Conservation (phyloP, 139 green algal species). For the Spirogloea muscicola region DNA sequence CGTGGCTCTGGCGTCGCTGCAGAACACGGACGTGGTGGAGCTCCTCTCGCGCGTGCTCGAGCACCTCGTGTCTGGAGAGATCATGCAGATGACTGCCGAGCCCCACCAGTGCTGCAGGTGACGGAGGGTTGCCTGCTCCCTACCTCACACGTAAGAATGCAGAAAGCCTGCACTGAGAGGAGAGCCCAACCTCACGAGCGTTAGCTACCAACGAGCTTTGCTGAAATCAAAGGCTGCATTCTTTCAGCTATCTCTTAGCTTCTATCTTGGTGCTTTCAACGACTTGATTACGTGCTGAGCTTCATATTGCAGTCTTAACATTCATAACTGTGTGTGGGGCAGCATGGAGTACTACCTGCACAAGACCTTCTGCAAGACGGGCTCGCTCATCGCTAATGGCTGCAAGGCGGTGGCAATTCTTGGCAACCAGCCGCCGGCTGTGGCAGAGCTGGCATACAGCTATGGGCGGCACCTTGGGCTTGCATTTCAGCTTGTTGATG, state of each 20-base stretch:
- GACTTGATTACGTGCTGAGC: no score
- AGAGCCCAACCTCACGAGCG: no score
- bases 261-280: no score
- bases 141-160: no score
- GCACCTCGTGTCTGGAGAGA: constrained; percentile 92
- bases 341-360: constrained; percentile 82
- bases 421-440: constrained; percentile 50
- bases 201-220: no score
- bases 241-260: no score
- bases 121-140: not conserved
- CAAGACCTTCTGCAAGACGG: constrained; percentile 98
- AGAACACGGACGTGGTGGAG: constrained; percentile 74
- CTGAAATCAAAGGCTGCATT: no score
- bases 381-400: constrained; percentile 90
- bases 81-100: constrained; percentile 90
- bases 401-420: constrained; percentile 75
- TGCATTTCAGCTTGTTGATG: constrained; percentile 95
- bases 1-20: constrained; percentile 81
- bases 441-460: constrained; percentile 59
- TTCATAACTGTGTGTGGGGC: no score
- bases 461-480: constrained; percentile 86
- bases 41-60: constrained; percentile 89
- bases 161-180: no score
- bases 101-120: constrained; percentile 59
- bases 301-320: no score